Conservation (phyloP, 139 green algal genomes). For the Tetratostichococcus sp. region DNA sequence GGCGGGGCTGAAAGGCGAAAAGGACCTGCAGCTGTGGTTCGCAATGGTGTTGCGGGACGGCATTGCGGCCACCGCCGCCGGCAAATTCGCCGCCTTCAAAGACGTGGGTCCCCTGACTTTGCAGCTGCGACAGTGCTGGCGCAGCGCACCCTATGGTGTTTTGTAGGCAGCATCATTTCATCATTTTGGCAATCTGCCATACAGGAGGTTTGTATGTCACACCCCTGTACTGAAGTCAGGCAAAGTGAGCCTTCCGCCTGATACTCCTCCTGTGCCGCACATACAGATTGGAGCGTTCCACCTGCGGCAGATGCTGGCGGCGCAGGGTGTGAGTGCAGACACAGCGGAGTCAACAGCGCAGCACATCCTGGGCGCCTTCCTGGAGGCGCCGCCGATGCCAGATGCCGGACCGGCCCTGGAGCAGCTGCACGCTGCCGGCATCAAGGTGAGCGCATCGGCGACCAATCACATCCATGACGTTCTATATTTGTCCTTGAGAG, state of each 20-base stretch:
- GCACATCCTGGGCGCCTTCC: slow-evolving; percentile 4
- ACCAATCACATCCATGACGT: too few relatives aligned
- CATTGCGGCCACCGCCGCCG: slow-evolving; percentile 3
- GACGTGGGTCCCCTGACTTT: background rate
- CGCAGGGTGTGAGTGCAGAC: background rate
- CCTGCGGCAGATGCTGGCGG: slow-evolving; percentile 6
- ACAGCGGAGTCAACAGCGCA: background rate
- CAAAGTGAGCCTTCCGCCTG: too few relatives aligned
- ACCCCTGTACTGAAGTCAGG: too few relatives aligned
- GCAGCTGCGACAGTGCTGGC: too few relatives aligned
- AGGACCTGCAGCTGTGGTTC: slow-evolving; percentile 19
- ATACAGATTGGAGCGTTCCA: slow-evolving; percentile 4
- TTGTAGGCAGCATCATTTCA: too few relatives aligned
- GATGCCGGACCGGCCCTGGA: slow-evolving; percentile 15
- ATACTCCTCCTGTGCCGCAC: too few relatives aligned
- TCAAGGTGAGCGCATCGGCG: slow-evolving; percentile 4
- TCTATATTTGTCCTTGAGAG: too few relatives aligned
- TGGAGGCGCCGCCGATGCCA: background rate
- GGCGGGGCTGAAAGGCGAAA: background rate
- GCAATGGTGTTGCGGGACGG: slow-evolving; percentile 14
- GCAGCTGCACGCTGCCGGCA: slow-evolving; percentile 3
- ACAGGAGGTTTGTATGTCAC: too few relatives aligned
- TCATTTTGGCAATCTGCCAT: too few relatives aligned
- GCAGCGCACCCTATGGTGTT: too few relatives aligned
- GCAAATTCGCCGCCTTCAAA: slow-evolving; percentile 9